Conservation (phyloP, 805 yeast genomes). For the Candida insectalens region DNA sequence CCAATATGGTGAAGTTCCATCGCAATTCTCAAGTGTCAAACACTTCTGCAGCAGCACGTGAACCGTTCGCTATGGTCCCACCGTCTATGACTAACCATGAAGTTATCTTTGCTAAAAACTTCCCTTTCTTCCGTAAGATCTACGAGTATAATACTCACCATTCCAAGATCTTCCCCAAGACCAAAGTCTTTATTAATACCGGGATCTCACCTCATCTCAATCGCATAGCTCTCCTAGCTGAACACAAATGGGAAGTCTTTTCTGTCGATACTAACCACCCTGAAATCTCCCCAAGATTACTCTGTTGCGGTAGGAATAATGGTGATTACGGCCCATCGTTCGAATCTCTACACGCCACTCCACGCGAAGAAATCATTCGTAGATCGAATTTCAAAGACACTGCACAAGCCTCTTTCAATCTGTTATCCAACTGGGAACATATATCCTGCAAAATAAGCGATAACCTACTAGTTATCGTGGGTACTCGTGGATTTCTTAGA, state of each 20-base stretch:
- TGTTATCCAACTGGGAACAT: constrained; percentile 47
- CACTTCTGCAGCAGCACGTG: constrained; percentile 1
- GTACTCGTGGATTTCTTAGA: constrained; percentile 61
- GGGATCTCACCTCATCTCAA: constrained; percentile 57
- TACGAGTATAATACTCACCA: constrained; percentile 42
- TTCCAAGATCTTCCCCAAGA: constrained; percentile 36
- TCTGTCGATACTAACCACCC: constrained; percentile 34
- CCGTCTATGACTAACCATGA: constrained; percentile 35
- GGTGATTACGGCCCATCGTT: constrained; percentile 57
- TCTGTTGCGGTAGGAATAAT: constrained; percentile 58
- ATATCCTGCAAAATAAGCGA: constrained; percentile 51
- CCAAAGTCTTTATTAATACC: constrained; percentile 43
- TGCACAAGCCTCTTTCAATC: constrained; percentile 20
- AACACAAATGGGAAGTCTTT: constrained; percentile 68
- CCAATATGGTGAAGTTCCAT: constrained; percentile 10
- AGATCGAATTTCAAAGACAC: constrained; percentile 21
- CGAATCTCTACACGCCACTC: constrained; percentile 25
- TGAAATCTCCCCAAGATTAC: constrained; percentile 40
- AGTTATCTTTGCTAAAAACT: constrained; percentile 62
- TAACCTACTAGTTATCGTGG: constrained; percentile 54
- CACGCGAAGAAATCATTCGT: constrained; percentile 12
- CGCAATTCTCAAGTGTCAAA: neutral
- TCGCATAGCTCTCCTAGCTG: constrained; percentile 55
- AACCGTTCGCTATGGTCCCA: neutral
- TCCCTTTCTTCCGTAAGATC: constrained; percentile 68